A percentile compares a stretch with the other conserved stretches of the same genome.
phyloP scores from a whole-genome alignment of 2,329 filamentous ascomycete species.

The Aspergillus sp. region DNA sequence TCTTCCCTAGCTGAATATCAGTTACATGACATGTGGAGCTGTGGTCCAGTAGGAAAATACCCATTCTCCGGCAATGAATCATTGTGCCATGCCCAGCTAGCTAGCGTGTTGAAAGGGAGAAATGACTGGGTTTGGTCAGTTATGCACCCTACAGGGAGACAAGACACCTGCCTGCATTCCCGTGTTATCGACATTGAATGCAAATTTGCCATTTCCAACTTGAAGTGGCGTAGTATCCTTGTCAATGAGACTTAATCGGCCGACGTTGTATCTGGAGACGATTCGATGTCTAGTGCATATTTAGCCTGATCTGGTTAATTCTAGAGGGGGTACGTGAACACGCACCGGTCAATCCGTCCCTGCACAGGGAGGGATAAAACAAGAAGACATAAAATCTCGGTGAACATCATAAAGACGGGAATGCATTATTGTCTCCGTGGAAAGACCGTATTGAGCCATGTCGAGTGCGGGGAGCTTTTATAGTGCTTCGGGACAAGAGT shows the following conservation, averaged over 20 bases:
- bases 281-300: slow-evolving; percentile 3
- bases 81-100: slow-evolving; percentile 19
- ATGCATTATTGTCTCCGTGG: background rate
- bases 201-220: slow-evolving; percentile 18
- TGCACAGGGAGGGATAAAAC: background rate
- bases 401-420: background rate
- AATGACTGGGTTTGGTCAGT: slow-evolving; percentile 4
- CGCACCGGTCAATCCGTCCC: slow-evolving; percentile 5
- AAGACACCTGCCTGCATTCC: slow-evolving; percentile 13
- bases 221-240: slow-evolving; percentile 16
- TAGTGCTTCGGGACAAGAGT: background rate
- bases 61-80: slow-evolving; percentile 13
- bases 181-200: slow-evolving; percentile 17
- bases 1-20: background rate
- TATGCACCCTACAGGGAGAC: background rate
- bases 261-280: slow-evolving; percentile 14
- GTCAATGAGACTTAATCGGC: slow-evolving; percentile 10
- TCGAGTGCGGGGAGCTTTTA: background rate
- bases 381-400: background rate
- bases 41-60: background rate
- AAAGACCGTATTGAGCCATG: background rate
- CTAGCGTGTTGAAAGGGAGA: slow-evolving; percentile 16
- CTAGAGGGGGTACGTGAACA: background rate
- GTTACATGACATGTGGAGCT: no score
- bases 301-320: background rate